phyloP scores from a whole-genome alignment of 768 basidiomycete species.

The Phylloporus sp. region DNA sequence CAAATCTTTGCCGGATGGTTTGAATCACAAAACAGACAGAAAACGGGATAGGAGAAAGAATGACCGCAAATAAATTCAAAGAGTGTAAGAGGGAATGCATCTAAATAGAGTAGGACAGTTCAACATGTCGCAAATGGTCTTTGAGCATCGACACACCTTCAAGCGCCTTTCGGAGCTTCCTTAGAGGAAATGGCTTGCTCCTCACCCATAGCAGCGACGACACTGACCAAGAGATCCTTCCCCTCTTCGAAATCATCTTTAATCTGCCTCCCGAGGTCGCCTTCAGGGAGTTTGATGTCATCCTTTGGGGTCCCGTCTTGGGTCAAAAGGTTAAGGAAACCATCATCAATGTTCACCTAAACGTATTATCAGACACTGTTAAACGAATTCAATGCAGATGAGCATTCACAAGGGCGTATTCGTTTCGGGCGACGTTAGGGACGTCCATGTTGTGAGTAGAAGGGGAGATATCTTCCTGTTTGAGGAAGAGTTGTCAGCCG shows the following conservation, averaged over 20 bases:
- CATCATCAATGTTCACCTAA: constrained; percentile 88
- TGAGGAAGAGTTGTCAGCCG: constrained; percentile 5
- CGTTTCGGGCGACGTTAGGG: constrained; percentile 85
- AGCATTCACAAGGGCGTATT: constrained; percentile 79
- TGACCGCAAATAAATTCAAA: constrained; percentile 16
- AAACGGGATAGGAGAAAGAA: constrained; percentile 8
- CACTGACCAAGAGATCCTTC: constrained; percentile 85
- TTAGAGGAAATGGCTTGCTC: constrained; percentile 88
- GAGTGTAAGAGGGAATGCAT: constrained; percentile 1
- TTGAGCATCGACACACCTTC: constrained; percentile 12
- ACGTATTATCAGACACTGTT: constrained; percentile 3
- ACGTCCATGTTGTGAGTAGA: constrained; percentile 99
- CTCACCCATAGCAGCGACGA: constrained; percentile 88
- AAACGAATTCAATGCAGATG: constrained; percentile 3
- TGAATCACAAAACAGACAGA: constrained; percentile 10
- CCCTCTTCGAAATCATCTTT: constrained; percentile 69
- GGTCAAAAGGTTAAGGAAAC: constrained; percentile 92
- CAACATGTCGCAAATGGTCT: not conserved
- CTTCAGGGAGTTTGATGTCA: constrained; percentile 91
- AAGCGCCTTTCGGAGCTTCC: constrained; percentile 72
- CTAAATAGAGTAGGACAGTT: not conserved
- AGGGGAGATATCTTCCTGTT: constrained; percentile 87
- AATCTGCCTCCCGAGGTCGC: constrained; percentile 75
- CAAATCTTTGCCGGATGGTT: constrained; percentile 21
- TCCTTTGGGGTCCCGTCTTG: constrained; percentile 79